These are phyloP conservation scores for Abrus pulchellus DNA, from an alignment of 306 rosid species.

Conservation along the genomic window DNA sequence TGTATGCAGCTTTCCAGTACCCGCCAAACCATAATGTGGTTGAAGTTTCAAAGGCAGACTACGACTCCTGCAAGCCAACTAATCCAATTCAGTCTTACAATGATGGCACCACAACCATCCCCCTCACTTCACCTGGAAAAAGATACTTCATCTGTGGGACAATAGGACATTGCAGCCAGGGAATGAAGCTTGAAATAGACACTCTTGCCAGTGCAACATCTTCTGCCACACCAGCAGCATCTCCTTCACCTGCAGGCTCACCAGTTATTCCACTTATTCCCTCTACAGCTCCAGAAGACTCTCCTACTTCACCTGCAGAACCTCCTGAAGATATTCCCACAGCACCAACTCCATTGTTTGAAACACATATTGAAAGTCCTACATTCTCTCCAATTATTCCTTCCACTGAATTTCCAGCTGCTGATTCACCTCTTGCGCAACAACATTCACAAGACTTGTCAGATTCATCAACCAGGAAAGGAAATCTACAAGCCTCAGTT, in stretches of 20 bases:
- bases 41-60: constrained; percentile 82
- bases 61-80: constrained; percentile 68
- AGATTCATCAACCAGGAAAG: constrained; percentile 53
- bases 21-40: constrained; percentile 70
- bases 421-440: constrained; percentile 47
- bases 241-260: constrained; percentile 53
- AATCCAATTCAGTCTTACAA: constrained; percentile 65
- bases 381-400: constrained; percentile 55
- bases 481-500: constrained; percentile 46
- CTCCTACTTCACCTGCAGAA: constrained; percentile 49
- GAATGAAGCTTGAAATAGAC: constrained; percentile 80
- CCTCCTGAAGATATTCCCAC: constrained; percentile 41
- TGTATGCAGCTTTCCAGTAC: constrained; percentile 79
- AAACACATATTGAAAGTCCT: constrained; percentile 48
- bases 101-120: constrained; percentile 68
- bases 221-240: constrained; percentile 54
- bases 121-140: constrained; percentile 75
- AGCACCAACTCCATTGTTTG: constrained; percentile 49
- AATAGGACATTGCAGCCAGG: constrained; percentile 73
- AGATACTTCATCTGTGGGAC: constrained; percentile 88
- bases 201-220: constrained; percentile 65
- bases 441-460: constrained; percentile 54
- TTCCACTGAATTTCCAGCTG: constrained; percentile 56
- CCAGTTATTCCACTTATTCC: constrained; percentile 50
- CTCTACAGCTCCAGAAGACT: constrained; percentile 54